Conservation (phyloP, 352 stramenopile species). For the Phytophthora pisi region DNA sequence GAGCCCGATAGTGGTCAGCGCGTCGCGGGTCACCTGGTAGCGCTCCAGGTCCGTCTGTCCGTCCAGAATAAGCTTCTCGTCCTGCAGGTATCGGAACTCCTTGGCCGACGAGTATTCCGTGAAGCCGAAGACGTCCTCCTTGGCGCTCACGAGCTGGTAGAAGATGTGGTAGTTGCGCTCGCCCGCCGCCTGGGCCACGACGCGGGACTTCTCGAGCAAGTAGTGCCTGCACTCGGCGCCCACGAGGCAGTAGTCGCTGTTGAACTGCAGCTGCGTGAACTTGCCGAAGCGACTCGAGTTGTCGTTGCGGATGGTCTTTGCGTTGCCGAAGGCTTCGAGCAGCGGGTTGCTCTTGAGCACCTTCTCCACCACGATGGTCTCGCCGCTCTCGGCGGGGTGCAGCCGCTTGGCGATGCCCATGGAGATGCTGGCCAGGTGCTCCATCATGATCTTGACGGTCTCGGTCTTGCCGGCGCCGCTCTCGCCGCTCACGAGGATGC, state of each 20-base stretch:
- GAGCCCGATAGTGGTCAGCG: slow-evolving; percentile 80
- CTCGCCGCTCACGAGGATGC: slow-evolving; percentile 95
- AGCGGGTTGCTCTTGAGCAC: slow-evolving; percentile 92
- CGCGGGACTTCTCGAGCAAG: slow-evolving; percentile 97
- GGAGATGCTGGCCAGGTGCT: slow-evolving; percentile 91
- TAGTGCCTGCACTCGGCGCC: slow-evolving; percentile 93
- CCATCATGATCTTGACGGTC: slow-evolving; percentile 97
- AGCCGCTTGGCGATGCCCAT: slow-evolving; percentile 63
- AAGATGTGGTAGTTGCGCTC: slow-evolving; percentile 99
- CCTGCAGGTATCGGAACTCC: slow-evolving; percentile 80
- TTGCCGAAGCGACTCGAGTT: slow-evolving; percentile 97
- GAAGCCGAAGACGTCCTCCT: slow-evolving; percentile 67
- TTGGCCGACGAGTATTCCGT: slow-evolving; percentile 39
- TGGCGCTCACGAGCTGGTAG: slow-evolving; percentile 92
- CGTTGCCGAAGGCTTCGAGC: slow-evolving; percentile 92
- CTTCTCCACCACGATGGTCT: slow-evolving; percentile 84
- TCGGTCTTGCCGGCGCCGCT: slow-evolving; percentile 95
- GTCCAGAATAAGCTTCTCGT: slow-evolving; percentile 73
- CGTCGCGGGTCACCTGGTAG: slow-evolving; percentile 83
- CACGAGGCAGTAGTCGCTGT: slow-evolving; percentile 83
- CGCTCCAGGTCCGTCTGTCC: slow-evolving; percentile 72
- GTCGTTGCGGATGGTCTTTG: slow-evolving; percentile 94
- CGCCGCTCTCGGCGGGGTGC: slow-evolving; percentile 67
- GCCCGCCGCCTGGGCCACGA: slow-evolving; percentile 87
- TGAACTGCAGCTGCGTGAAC: slow-evolving; percentile 95